These are phyloP conservation scores for Alternaria incomplexa DNA, from an alignment of 2,329 filamentous ascomycete genomes.

Conservation along the genomic window DNA sequence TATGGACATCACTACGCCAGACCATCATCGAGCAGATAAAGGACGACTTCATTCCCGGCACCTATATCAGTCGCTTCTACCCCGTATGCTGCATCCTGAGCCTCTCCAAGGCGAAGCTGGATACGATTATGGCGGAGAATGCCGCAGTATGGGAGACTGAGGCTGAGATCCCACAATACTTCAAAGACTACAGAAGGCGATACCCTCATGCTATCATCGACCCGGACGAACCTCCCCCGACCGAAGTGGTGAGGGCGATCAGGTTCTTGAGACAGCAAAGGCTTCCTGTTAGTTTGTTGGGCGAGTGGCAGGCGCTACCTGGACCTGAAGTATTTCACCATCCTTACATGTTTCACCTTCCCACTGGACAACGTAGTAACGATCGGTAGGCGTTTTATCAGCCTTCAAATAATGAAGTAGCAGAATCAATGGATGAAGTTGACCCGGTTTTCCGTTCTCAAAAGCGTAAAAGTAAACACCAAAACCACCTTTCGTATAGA, in stretches of 20 bases:
- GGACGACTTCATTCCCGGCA: conserved; percentile 2
- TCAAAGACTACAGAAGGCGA: conserved; percentile 7
- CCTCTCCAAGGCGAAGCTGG: conserved; percentile 5
- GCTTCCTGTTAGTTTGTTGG: conserved; percentile 23
- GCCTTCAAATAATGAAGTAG: neutral
- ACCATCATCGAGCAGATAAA: conserved; percentile 25
- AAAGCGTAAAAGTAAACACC: neutral
- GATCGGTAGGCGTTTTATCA: neutral
- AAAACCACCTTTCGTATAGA: neutral
- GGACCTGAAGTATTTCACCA: conserved; percentile 11
- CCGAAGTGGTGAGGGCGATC: conserved; percentile 18
- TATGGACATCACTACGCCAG: conserved; percentile 25
- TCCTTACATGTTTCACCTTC: neutral
- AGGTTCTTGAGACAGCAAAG: conserved; percentile 22
- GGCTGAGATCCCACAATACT: conserved; percentile 14
- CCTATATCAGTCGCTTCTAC: conserved; percentile 7
- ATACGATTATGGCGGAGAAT: conserved; percentile 15
- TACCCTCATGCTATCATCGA: conserved; percentile 18
- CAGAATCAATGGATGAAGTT: neutral
- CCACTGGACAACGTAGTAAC: neutral
- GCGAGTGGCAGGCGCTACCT: conserved; percentile 18
- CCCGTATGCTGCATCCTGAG: conserved; percentile 18
- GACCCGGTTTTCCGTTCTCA: neutral
- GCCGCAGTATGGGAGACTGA: neutral
- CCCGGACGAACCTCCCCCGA: conserved; percentile 19